Base-by-base conservation (phyloP, 305 asterid genomes). In the Solanum aculeatissimum region DNA sequence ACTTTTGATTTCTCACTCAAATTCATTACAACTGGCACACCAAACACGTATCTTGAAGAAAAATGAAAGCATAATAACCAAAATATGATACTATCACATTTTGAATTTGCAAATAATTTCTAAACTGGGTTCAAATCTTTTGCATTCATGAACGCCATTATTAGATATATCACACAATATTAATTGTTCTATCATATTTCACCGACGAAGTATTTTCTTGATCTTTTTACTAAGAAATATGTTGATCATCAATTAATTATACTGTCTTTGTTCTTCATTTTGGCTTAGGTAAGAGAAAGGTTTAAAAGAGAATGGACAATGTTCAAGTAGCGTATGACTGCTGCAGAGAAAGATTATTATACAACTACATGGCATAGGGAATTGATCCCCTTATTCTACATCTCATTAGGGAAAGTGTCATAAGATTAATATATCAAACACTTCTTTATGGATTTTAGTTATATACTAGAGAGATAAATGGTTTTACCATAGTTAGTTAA, bases 251-350 rank as follows among this genome's bases (percentile, higher is more conserved):
- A n/a, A n/a, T n/a, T 49, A 27, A 27, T 27, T 27, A 51, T 15
- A 27, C 27, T 49, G 25, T 27, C 25, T 25, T 49, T 49, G 63
- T 77, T 58, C 63, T 49, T 49, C 45, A 3, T 80, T 63, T 79
- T 82, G 88, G 21, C 32, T 58, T 74, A 95, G 98, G 98, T 95
- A 63, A 87, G 98, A 82, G 95, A 92, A 84, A 91, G 97, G 90
- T 95, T 97, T 55, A 92, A 92, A 83, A 91, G 81, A 7, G 98
- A 95, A 84, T 95, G 98, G 98, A 38, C 85, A 7, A 86, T 92
- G 92, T 92, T 95, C 85, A 96, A 90, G 70, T 94, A 91, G 72
- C 94, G 98, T 11, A 40, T 95, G 87, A 66, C 86, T 49, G 94
- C 87, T 60, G 97, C 98, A 55, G 98, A 95, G 87, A 89, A 74